Conservation (phyloP, 805 yeast species). For the Ogataea methylovora region DNA sequence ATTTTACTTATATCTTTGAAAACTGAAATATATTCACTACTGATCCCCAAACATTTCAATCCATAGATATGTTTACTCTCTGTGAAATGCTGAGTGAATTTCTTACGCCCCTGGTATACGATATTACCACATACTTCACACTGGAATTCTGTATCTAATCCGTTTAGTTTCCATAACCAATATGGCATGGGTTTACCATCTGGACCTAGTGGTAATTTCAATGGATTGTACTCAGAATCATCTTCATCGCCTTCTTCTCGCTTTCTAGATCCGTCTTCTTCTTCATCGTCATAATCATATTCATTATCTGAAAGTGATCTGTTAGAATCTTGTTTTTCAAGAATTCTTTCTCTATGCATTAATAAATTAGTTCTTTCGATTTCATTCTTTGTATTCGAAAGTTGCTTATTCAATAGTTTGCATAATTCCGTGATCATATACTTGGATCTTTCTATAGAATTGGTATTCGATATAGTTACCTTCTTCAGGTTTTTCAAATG, state of each 20-base stretch:
- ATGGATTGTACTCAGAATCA: constrained; percentile 40
- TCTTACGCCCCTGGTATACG: constrained; percentile 63
- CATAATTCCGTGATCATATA: constrained; percentile 30
- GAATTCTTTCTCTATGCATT: constrained; percentile 59
- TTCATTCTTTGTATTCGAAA: constrained; percentile 48
- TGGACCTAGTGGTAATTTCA: constrained; percentile 69
- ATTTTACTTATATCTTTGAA: constrained; percentile 64
- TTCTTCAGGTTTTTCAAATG: constrained; percentile 46
- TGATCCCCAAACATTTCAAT: constrained; percentile 65
- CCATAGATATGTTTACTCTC: constrained; percentile 68
- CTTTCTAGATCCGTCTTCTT: constrained; percentile 27
- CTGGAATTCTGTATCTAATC: constrained; percentile 58
- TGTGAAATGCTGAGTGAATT: constrained; percentile 65
- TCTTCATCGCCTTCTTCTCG: constrained; percentile 18
- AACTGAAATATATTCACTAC: constrained; percentile 25
- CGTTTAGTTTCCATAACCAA: constrained; percentile 90
- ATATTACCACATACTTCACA: constrained; percentile 87
- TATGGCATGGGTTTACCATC: constrained; percentile 91
- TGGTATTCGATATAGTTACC: background rate
- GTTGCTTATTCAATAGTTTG: constrained; percentile 29
- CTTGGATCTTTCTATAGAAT: constrained; percentile 19
- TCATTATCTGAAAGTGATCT: constrained; percentile 28
- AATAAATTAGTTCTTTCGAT: constrained; percentile 59
- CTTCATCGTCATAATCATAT: constrained; percentile 20
- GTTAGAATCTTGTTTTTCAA: constrained; percentile 38